Base-by-base conservation (phyloP, 2,329 filamentous ascomycete species). In the Epichloe uncinata region DNA sequence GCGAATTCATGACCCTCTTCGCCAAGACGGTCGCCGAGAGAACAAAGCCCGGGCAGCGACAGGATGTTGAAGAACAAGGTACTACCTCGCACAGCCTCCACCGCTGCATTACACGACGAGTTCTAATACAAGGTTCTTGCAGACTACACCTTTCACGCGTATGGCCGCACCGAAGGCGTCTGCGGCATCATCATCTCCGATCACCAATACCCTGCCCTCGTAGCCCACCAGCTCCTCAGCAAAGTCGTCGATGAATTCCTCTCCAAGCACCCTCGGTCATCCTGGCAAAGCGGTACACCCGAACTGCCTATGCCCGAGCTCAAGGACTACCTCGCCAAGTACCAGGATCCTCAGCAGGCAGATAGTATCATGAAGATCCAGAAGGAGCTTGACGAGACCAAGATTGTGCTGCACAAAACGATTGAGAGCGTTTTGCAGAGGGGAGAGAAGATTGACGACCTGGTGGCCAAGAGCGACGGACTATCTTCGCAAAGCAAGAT, bases 281-380 rank as follows among this genome's bases (percentile, higher is more conserved):
- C 80, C 42, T 93, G 82, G 75, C 73, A 75, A 16, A 74, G 71
- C 60, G 66, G 75, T 62, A 72, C 60, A 58, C 72, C 71, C 51
- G 70, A 68, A 49, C 69, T 87, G 48, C 63, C 73, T 18, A 84
- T 89, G 64, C 85, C 85, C 42, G 78, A 84, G 63, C 75, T 97
- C 50, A 83, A 87, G 66, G 84, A 88, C 41, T 95, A 95, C 68
- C 64, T 80, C 45, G 61, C 62, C 61, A 75, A 75, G 61, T 95
- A 89, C 71, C 87, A 95, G 72, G 86, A 96, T 66, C 89, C 91
- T 12, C 75, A 82, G 62, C 79, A 94, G 70, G 90, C 88, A 57
- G 89, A 95, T 71, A 91, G 84, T 69, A 94, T 97, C 64, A 80
- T 88, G 74, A 90, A 88, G 76, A 96, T 98, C 61, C 91, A 97